These are phyloP conservation scores for Chaetothyriales sp. DNA, from an alignment of 2,329 filamentous ascomycete genomes.

Conservation along the genomic window DNA sequence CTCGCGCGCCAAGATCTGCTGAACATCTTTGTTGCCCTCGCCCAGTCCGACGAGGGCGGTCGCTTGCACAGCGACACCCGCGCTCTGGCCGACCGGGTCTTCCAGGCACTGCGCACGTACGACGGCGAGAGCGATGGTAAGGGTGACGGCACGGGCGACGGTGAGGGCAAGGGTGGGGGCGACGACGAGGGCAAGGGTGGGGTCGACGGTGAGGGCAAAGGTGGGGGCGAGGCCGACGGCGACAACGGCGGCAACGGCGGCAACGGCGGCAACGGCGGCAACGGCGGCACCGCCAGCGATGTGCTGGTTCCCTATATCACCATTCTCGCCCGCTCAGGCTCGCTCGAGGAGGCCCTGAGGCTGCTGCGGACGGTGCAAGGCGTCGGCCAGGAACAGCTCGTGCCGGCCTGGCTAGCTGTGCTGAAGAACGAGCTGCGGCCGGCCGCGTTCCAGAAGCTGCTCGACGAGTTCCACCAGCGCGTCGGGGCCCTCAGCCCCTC, in stretches of 20 bases:
- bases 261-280: background rate
- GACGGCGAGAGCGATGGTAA: background rate
- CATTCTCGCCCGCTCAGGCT: constrained; percentile 42
- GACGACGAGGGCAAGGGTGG: background rate
- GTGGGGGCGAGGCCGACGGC: background rate
- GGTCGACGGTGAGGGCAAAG: background rate
- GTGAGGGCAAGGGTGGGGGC: background rate
- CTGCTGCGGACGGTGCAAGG: constrained; percentile 31
- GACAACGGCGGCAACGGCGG: background rate
- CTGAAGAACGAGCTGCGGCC: constrained; percentile 38
- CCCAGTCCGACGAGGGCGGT: constrained; percentile 14
- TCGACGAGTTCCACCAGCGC: constrained; percentile 14
- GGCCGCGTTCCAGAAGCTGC: constrained; percentile 16
- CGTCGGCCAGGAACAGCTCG: constrained; percentile 19
- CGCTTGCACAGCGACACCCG: constrained; percentile 13
- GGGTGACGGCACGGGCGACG: background rate
- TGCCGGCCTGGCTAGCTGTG: constrained; percentile 42
- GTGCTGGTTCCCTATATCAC: constrained; percentile 29
- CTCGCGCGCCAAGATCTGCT: constrained; percentile 29
- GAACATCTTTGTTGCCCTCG: constrained; percentile 28
- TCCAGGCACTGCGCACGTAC: constrained; percentile 9
- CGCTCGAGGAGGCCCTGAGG: constrained; percentile 39
- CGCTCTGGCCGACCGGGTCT: constrained; percentile 11
- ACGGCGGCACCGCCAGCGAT: constrained; percentile 19
- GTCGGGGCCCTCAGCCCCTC: constrained; percentile 24